Evolutionary conservation across 2,329 filamentous ascomycete species (phyloP).

Genomic region (Furcasterigmium furcatum): DNA sequence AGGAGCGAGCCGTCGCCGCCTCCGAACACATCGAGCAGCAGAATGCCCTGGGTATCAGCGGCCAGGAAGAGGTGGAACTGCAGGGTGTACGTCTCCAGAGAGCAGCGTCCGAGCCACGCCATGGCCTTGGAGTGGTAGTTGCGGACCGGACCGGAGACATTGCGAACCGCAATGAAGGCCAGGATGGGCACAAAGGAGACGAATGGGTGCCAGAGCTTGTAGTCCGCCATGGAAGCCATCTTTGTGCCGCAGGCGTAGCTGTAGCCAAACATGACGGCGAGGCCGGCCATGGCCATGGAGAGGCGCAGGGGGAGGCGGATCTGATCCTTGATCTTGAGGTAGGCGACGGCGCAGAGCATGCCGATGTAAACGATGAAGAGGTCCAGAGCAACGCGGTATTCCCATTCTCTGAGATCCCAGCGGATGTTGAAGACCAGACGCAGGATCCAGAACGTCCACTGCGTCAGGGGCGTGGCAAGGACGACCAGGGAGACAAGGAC

Average conservation of each 20-base stretch:
- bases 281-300: not conserved
- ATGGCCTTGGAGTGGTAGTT: conserved; percentile 32
- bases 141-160: conserved; percentile 18
- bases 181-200: conserved; percentile 52
- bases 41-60: conserved; percentile 50
- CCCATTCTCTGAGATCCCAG: conserved; percentile 45
- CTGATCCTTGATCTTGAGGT: not conserved
- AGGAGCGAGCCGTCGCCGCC: conserved; percentile 13
- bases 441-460: conserved; percentile 24
- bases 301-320: not conserved
- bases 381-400: conserved; percentile 49
- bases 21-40: conserved; percentile 23
- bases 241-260: not conserved
- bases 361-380: conserved; percentile 53
- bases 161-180: conserved; percentile 49
- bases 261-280: conserved; percentile 1
- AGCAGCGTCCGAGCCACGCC: conserved; percentile 51
- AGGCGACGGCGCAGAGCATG: conserved; percentile 39
- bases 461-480: conserved; percentile 27
- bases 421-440: conserved; percentile 38
- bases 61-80: conserved; percentile 62
- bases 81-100: conserved; percentile 57
- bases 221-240: conserved; percentile 27
- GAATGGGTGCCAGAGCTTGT: conserved; percentile 49
- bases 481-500: conserved; percentile 27